Percentiles rank a stretch among this genome's conserved stretches.
phyloP scores from a whole-genome alignment of 73 alveolate genomes.

The Vitrella brassicaformis region DNA sequence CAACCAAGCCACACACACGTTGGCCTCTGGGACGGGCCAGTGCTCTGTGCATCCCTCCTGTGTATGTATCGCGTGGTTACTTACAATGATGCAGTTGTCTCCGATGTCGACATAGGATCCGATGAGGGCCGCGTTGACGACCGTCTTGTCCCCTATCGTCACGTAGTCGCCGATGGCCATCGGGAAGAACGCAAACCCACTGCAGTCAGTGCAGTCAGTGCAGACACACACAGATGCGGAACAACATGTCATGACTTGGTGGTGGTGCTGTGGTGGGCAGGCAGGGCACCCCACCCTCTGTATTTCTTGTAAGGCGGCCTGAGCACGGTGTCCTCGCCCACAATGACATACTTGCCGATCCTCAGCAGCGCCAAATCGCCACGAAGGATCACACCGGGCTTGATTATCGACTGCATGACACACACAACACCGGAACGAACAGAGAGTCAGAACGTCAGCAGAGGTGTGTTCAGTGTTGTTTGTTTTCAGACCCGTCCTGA shows the following conservation, averaged over 20 bases:
- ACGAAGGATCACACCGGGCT: conserved; percentile 52
- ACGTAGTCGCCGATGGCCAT: conserved; percentile 64
- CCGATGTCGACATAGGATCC: conserved; percentile 64
- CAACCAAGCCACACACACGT: no score
- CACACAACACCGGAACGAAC: no score
- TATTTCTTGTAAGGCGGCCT: conserved; percentile 66
- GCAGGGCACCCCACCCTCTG: conserved; percentile 34
- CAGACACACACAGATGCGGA: no score
- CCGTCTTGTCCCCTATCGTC: conserved; percentile 53
- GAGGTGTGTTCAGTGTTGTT: background rate
- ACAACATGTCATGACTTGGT: no score
- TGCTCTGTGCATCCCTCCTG: no score
- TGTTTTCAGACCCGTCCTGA: conserved; percentile 1
- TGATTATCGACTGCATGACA: conserved; percentile 18
- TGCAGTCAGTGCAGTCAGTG: background rate
- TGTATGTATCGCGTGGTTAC: no score
- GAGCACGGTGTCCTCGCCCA: conserved; percentile 56
- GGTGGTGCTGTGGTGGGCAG: no score
- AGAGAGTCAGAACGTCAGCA: background rate
- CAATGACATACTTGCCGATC: conserved; percentile 54
- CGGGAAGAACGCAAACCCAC: conserved; percentile 20
- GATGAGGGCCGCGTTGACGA: conserved; percentile 47
- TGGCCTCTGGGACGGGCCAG: no score
- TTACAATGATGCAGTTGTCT: conserved; percentile 55
- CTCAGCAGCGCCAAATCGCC: conserved; percentile 60